Base-by-base conservation (phyloP, 768 basidiomycete species). In the Naganishia antarctica region DNA sequence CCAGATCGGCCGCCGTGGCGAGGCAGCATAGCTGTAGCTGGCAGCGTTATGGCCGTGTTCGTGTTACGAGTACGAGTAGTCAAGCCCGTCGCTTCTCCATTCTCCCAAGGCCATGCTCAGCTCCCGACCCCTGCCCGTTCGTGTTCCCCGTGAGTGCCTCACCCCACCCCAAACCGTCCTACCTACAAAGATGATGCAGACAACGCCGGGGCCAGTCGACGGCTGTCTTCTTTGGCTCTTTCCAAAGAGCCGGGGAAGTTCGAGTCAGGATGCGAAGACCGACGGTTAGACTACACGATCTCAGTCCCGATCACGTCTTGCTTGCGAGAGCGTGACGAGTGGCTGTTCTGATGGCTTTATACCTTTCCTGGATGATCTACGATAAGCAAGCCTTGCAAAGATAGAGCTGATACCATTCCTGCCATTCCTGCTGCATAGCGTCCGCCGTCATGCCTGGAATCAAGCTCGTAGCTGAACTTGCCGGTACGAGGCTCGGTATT, bases 241-340 rank as follows among this genome's bases (percentile, higher is more conserved):
- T 5, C 43, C 11, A 12, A 18, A 44, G 43, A 44, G n/a, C 5
- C 34, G 21, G 21, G 23, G 23, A 25, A 34, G 50, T 34, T 31
- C 53, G 53, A 57, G 53, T 37, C 53, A 57, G 53, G 53, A 57
- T 57, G 53, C 53, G 53, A 57, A 57, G n/a, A 25, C 23, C 21
- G 18, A 40, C 53, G 53, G 53, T 34, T 57, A 57, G 43, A 37
- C 26, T 46, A 25, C 4, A n/a, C 34, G 25, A 13, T 49, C 6
- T 46, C 47, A 25, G 25, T 9, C 21, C 18, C 23, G 47, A 25
- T 4, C 47, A 25, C 23, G 47, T 23, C 7, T 18, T 49, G 47
- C 47, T 49, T 25, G 23, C 31, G 34, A 15, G 13, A n/a, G 5
- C 26, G 49, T 3, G 28, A 25, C 43, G 11, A 15, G 43, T 11